phyloP scores from a whole-genome alignment of 768 basidiomycete species.

The Solioccasus polychromus region DNA sequence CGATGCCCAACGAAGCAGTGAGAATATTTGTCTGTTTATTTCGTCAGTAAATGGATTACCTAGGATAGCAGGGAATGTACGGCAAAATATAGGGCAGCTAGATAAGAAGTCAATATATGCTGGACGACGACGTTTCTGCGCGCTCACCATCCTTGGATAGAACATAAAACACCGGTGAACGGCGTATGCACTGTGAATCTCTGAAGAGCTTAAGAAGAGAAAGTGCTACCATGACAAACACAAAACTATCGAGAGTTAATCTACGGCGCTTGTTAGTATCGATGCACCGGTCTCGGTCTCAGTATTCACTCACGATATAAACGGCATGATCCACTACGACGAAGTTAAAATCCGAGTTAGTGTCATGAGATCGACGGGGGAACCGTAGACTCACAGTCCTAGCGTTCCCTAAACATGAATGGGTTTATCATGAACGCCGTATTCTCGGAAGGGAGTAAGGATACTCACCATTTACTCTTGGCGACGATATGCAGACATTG shows the following conservation, averaged over 20 bases:
- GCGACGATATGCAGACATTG: not conserved
- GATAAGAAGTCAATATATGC: not conserved
- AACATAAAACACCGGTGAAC: not conserved
- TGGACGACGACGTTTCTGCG: not conserved
- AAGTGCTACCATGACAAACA: not conserved
- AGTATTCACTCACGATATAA: not conserved
- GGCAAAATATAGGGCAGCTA: not conserved
- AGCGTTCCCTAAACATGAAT: not conserved
- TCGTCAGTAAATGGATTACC: not conserved
- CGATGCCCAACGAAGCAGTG: not conserved
- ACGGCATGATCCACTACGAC: not conserved
- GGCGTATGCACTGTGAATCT: not conserved
- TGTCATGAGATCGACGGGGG: no score
- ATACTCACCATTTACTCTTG: not conserved
- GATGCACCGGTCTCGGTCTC: no score
- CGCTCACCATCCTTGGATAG: conserved; percentile 13
- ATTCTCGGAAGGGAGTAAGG: not conserved
- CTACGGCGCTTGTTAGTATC: not conserved
- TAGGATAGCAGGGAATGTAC: not conserved
- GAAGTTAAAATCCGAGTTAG: not conserved
- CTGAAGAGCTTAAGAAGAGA: conserved; percentile 1
- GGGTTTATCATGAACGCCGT: not conserved
- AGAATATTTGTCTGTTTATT: not conserved
- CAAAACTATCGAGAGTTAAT: not conserved
- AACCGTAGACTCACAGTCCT: not conserved